Conservation (phyloP, 768 basidiomycete genomes). For the Jaapia argillacea region DNA sequence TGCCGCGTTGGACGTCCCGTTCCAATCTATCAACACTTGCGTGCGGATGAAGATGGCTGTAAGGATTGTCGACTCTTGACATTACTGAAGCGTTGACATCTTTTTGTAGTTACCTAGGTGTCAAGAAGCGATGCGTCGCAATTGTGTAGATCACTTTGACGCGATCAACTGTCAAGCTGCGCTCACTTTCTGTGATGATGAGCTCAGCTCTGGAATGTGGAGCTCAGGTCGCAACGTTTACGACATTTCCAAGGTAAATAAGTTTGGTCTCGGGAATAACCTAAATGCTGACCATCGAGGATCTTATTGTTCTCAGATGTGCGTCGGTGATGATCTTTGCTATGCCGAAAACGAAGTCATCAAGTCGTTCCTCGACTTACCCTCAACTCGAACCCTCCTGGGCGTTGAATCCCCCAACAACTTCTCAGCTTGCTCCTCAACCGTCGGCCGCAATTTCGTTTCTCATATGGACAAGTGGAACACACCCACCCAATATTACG, state of each 20-base stretch:
- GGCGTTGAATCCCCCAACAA: conserved; percentile 37
- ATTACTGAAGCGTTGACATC: background rate
- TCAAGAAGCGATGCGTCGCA: conserved; percentile 39
- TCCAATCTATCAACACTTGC: conserved; percentile 31
- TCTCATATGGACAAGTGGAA: conserved; percentile 52
- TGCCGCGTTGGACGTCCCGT: conserved; percentile 41
- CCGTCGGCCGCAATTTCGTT: conserved; percentile 41
- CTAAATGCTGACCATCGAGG: background rate
- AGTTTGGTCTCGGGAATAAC: background rate
- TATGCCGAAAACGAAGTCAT: conserved; percentile 31
- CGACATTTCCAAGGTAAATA: conserved; percentile 41
- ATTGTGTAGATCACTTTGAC: conserved; percentile 62
- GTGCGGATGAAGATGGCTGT: conserved; percentile 54
- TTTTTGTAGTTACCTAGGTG: conserved; percentile 54
- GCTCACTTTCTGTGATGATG: conserved; percentile 49
- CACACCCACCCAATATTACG: conserved; percentile 50
- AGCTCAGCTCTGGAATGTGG: conserved; percentile 35
- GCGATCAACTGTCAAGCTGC: conserved; percentile 59
- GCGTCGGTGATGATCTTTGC: conserved; percentile 23
- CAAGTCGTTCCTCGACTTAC: conserved; percentile 34
- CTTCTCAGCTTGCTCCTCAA: conserved; percentile 46
- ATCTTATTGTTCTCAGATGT: conserved; percentile 10
- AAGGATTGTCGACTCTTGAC: conserved; percentile 9
- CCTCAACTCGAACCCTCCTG: conserved; percentile 30
- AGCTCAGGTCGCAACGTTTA: conserved; percentile 39